These are phyloP conservation scores for Phoenix dactylifera DNA, from an alignment of 176 grass and related monocot genomes.

Conservation along the genomic window DNA sequence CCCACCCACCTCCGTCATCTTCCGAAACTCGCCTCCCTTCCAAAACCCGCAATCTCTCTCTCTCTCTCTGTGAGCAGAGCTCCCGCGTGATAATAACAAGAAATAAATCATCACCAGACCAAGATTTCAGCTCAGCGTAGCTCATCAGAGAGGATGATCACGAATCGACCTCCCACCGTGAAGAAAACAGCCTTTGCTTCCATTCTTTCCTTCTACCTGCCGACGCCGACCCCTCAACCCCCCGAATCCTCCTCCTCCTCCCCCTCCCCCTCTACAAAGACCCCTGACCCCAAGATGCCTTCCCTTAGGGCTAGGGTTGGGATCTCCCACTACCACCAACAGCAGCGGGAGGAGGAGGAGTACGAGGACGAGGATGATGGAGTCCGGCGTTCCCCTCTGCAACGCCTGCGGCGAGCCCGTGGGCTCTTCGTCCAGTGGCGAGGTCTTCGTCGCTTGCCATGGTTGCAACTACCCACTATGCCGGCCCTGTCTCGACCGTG, in stretches of 20 bases:
- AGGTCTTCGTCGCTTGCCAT: constrained; percentile 66
- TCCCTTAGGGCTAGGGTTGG: neutral
- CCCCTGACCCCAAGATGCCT: constrained; percentile 8
- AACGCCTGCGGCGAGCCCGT: constrained; percentile 62
- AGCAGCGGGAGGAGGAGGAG: neutral
- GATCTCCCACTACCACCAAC: constrained; percentile 1
- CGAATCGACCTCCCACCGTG: constrained; percentile 7
- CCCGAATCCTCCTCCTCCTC: constrained; percentile 27
- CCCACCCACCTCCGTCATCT: too few species aligned
- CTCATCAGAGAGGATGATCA: too few species aligned
- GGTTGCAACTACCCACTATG: constrained; percentile 81
- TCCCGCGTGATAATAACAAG: too few species aligned
- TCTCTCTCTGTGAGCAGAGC: too few species aligned
- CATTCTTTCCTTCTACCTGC: constrained; percentile 85
- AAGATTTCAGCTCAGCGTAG: too few species aligned
- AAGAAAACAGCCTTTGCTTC: constrained; percentile 69
- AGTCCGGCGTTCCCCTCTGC: constrained; percentile 42
- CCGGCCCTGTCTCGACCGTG: constrained; percentile 71
- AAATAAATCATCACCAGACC: too few species aligned
- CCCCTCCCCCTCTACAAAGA: constrained; percentile 36
- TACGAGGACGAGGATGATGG: constrained; percentile 24
- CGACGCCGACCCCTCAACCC: constrained; percentile 67
- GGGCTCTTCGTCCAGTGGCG: constrained; percentile 12
- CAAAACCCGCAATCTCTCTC: too few species aligned
- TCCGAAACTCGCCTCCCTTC: too few species aligned